Base-by-base conservation (phyloP, 352 stramenopile species). In the Pythium volutum region DNA sequence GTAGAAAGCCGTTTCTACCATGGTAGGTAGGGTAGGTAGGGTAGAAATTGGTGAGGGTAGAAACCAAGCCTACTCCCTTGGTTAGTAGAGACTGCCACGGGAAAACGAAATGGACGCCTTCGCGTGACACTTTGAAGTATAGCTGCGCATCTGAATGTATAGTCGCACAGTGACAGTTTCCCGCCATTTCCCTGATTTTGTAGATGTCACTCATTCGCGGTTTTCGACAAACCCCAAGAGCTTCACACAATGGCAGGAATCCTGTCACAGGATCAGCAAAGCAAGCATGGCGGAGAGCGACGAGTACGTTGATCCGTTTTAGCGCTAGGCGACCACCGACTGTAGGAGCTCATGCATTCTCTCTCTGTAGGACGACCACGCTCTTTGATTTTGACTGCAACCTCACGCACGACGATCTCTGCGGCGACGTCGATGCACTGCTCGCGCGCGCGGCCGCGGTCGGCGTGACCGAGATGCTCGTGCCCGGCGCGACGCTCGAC, bases 371-470 rank as follows among this genome's bases (percentile, higher is more conserved):
- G 15, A 55, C 4, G 18, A n/a, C 8, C 9, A 4, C 6, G 20
- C 71, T 91, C 14, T 91, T 93, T 53, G 84, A 93, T 66, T 87
- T 93, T 59, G 82, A 93, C 59, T 90, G 80, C 70, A 93, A 93
- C 42, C 65, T 93, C 31, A 93, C 82, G 46, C 84, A 93, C 50
- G 71, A 75, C 20, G 80, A 91, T 50, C 75, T 93, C 6, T 46
- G 51, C 2, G 48, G 46, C n/a, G 60, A 88, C 53, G 74, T 81
- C 0, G 53, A 62, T 25, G 43, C 33, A 33, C 62, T 89, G 8
- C 71, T 93, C 31, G 39, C 69, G 49, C 64, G 66, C 27, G 76
- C 74, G 6, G 58, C 61, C n/a, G 15, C 27, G 0, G 69, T 76
- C 15, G 79, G 81, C 15, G 81, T 91, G 25, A 76, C 64, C 12